phyloP scores from a whole-genome alignment of 805 yeast genomes.

The Candida maesae region DNA sequence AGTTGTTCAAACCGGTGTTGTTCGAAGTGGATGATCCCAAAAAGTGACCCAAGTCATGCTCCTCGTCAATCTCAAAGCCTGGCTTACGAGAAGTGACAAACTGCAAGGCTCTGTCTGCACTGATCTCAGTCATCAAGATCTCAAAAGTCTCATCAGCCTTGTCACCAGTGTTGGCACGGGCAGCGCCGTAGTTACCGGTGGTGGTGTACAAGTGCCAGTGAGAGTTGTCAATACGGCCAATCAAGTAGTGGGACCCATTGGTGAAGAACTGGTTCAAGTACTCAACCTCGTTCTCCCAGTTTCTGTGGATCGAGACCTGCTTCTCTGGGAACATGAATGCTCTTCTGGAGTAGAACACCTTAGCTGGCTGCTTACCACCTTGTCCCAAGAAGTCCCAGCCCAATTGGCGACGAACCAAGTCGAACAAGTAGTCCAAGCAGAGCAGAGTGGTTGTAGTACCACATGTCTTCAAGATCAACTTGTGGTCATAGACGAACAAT shows the following conservation, averaged over 20 bases:
- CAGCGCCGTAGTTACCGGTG: slow-evolving; percentile 9
- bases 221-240: slow-evolving; percentile 76
- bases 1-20: slow-evolving; percentile 54
- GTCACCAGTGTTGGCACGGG: slow-evolving; percentile 3
- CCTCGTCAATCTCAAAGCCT: slow-evolving; percentile 41
- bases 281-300: slow-evolving; percentile 79
- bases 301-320: slow-evolving; percentile 76
- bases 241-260: slow-evolving; percentile 62
- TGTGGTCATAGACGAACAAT: slow-evolving; percentile 83
- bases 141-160: slow-evolving; percentile 72
- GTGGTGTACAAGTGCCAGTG: slow-evolving; percentile 90
- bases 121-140: slow-evolving; percentile 83
- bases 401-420: slow-evolving; percentile 40
- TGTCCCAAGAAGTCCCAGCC: slow-evolving; percentile 35
- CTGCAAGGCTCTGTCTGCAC: slow-evolving; percentile 48
- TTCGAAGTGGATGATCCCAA: slow-evolving; percentile 68
- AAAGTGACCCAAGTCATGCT: slow-evolving; percentile 74
- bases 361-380: slow-evolving; percentile 40
- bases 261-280: slow-evolving; percentile 64
- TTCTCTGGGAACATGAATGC: slow-evolving; percentile 88
- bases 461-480: slow-evolving; percentile 85
- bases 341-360: slow-evolving; percentile 86
- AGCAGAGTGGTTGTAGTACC: slow-evolving; percentile 91
- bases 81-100: slow-evolving; percentile 53
- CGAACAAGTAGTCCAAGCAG: slow-evolving; percentile 65